Evolutionary conservation across 1,284 basidiomycete genomes (phyloP).

Genomic region (Neonothopanus nambi): DNA sequence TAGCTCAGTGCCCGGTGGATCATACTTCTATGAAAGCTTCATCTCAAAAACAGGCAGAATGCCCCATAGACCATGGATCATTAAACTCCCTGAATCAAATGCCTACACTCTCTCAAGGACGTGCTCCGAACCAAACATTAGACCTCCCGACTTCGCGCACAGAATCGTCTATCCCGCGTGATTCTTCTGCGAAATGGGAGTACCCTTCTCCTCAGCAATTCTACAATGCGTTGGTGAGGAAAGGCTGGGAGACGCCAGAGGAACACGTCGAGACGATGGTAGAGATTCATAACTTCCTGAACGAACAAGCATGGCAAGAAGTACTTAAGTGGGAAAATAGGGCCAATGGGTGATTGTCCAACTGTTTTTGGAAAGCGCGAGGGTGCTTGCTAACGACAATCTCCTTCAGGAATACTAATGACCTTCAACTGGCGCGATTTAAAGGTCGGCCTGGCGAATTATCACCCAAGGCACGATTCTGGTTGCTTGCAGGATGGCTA

Average conservation of each 20-base stretch:
- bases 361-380: not conserved
- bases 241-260: constrained; percentile 98
- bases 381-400: constrained; percentile 11
- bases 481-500: constrained; percentile 83
- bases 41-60: constrained; percentile 25
- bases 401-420: constrained; percentile 42
- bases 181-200: constrained; percentile 73
- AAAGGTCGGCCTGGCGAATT: constrained; percentile 89
- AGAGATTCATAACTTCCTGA: constrained; percentile 97
- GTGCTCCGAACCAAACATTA: constrained; percentile 55
- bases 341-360: constrained; percentile 52
- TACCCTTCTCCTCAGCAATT: constrained; percentile 99
- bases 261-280: constrained; percentile 98
- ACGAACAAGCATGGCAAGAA: constrained; percentile 96
- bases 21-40: constrained; percentile 22
- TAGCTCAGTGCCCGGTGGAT: constrained; percentile 42
- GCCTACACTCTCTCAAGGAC: constrained; percentile 76
- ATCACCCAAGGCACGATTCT: constrained; percentile 87
- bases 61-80: constrained; percentile 49
- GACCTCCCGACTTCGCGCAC: constrained; percentile 77
- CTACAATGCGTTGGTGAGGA: constrained; percentile 95
- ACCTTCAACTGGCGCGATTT: constrained; percentile 79
- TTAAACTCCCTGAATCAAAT: constrained; percentile 91
- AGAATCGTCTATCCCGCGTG: constrained; percentile 85
- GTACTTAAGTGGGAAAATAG: constrained; percentile 92